phyloP scores from a whole-genome alignment of 306 rosid genomes.

The Castanea crenata region DNA sequence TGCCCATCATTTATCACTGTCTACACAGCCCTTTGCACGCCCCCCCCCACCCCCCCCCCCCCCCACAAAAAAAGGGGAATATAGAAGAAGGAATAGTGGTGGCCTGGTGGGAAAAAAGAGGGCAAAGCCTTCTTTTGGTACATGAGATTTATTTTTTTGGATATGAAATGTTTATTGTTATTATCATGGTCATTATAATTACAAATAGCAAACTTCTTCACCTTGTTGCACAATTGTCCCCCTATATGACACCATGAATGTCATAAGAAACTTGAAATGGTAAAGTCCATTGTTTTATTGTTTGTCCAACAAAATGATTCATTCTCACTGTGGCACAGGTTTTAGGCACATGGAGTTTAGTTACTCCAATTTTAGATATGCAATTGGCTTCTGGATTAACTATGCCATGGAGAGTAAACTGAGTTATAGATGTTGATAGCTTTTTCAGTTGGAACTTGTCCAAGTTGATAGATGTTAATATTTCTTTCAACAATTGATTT shows the following conservation, averaged over 20 bases:
- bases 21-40: too few species aligned
- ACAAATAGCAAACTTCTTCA: too few species aligned
- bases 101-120: background rate
- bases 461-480: background rate
- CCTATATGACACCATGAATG: too few species aligned
- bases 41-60: too few species aligned
- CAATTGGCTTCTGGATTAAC: background rate
- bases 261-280: background rate
- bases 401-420: background rate
- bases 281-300: background rate
- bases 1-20: background rate
- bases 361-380: background rate
- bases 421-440: background rate
- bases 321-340: background rate
- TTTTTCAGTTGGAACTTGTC: too few species aligned
- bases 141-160: background rate
- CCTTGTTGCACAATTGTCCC: too few species aligned
- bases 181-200: too few species aligned
- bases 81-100: too few species aligned
- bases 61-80: too few species aligned
- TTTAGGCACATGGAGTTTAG: background rate
- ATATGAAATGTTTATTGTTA: background rate
- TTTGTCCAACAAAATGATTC: background rate
- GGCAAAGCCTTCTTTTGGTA: background rate
- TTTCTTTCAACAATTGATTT: background rate